Base-by-base conservation (phyloP, 192 early-diverging fungal species). In the Spizellomyces sp. region DNA sequence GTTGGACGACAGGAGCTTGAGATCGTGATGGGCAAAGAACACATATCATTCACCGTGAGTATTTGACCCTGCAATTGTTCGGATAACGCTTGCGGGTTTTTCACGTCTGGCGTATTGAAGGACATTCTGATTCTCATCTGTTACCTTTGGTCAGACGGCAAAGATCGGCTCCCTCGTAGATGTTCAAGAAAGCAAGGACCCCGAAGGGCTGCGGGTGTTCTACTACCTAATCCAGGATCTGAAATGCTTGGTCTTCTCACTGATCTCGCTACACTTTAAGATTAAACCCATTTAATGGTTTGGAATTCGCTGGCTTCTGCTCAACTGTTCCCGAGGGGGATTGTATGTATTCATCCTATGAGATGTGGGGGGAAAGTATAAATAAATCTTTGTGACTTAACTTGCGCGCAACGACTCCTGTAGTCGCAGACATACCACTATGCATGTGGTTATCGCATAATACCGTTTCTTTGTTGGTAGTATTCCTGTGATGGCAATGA, bases 181-280 rank as follows among this genome's bases (percentile, higher is more conserved):
- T 65, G 92, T 97, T 5, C 88, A 91, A 64, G 85, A 89, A 21
- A 93, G 92, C 67, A 82, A 92, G 43, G 98, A 99, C 72, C 95
- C 98, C 7, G 95, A 98, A 55, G 96, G 95, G 14, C 83, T 99
- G 41, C 89, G 93, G 22, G 90, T 90, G 6, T 94, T 99, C 62
- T 99, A 99, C 75, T 99, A 97, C 73, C 76, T 99, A 64, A 89
- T 97, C n/a, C 96, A 99, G 79, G 98, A 99, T 80, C 86, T 99
- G 46, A 98, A 98, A 75, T 96, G 94, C 67, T 84, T 96, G 50
- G 91, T 99, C 19, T 93, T 98, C 75, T 98, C 95, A 43, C 82
- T 99, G 43, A 94, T 99, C 70, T 87, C 94, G 5, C 79, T 96
- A 69, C 95, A 98, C 80, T 99, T 96, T 82, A 99, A 99, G 52